Evolutionary conservation across 306 rosid species (phyloP).

Genomic region (Sechiopsis laciniata): DNA sequence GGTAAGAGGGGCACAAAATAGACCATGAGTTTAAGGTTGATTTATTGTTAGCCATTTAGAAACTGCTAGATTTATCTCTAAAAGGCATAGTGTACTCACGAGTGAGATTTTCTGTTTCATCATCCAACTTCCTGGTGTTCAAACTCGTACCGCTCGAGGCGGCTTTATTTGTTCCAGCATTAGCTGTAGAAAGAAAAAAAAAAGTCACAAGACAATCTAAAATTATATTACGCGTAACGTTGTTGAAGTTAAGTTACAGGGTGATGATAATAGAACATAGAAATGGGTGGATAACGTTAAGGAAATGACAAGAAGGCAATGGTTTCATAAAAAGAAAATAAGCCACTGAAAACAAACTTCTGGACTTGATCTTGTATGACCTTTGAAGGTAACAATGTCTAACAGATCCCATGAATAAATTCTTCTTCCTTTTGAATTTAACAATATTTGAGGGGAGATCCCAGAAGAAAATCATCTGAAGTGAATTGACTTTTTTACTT

Average conservation of each 20-base stretch:
- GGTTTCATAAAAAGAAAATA: neutral
- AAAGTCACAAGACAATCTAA: neutral
- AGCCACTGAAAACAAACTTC: neutral
- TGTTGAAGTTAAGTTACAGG: neutral
- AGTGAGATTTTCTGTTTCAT: conserved; percentile 70
- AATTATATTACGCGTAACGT: neutral
- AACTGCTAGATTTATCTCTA: neutral
- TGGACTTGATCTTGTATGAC: neutral
- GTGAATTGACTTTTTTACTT: neutral
- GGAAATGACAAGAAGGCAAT: neutral
- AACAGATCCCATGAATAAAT: neutral
- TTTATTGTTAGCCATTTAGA: neutral
- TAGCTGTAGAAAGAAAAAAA: conserved; percentile 33
- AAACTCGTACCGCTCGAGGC: conserved; percentile 75
- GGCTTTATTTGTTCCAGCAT: conserved; percentile 72
- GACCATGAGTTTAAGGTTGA: neutral
- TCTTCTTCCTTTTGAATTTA: neutral
- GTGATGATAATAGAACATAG: neutral
- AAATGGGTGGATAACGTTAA: neutral
- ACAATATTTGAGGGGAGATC: too few species aligned
- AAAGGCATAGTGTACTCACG: conserved; percentile 40
- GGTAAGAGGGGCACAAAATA: neutral
- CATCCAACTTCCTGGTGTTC: conserved; percentile 85
- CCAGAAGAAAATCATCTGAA: neutral
- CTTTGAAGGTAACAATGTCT: neutral